A percentile compares a stretch with the other conserved stretches of the same genome.
These are phyloP conservation scores for Globisporangium megalacanthum DNA, from an alignment of 352 stramenopile species.

Conservation along the genomic window DNA sequence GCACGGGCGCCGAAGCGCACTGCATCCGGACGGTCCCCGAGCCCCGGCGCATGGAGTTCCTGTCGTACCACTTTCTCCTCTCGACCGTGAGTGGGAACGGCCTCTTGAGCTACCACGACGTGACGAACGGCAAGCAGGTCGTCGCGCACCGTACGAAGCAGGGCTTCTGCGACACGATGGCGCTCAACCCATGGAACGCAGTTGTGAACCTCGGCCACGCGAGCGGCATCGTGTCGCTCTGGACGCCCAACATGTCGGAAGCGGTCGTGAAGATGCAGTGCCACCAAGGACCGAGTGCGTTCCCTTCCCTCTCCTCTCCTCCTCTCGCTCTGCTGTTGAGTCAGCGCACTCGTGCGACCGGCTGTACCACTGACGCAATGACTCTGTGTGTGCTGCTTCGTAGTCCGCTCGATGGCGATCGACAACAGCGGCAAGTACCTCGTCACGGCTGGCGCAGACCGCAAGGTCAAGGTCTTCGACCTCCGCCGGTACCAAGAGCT, in stretches of 20 bases:
- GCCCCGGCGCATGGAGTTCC: constrained; percentile 92
- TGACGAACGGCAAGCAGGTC: constrained; percentile 92
- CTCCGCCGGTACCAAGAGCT: constrained; percentile 95
- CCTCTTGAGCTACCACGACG: constrained; percentile 95
- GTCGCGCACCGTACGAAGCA: constrained; percentile 90
- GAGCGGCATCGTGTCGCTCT: constrained; percentile 98
- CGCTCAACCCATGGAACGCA: constrained; percentile 96
- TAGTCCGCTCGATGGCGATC: constrained; percentile 89
- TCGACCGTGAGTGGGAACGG: constrained; percentile 90
- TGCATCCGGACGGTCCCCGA: constrained; percentile 91
- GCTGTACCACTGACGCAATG: not conserved
- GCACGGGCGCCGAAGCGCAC: constrained; percentile 95
- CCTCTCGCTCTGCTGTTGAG: not conserved
- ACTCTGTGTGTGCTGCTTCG: constrained; percentile 1
- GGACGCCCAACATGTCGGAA: constrained; percentile 92
- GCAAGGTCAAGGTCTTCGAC: constrained; percentile 97
- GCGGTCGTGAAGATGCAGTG: constrained; percentile 97
- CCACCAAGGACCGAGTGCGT: constrained; percentile 93
- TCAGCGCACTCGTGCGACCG: not conserved
- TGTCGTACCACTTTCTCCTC: constrained; percentile 99
- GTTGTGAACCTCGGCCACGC: constrained; percentile 96
- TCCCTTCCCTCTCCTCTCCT: not conserved
- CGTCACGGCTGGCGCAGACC: constrained; percentile 93
- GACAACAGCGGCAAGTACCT: constrained; percentile 94
- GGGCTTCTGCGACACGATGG: constrained; percentile 90